phyloP scores from a whole-genome alignment of 177 flowering plant species.

The Vitis hybrid region DNA sequence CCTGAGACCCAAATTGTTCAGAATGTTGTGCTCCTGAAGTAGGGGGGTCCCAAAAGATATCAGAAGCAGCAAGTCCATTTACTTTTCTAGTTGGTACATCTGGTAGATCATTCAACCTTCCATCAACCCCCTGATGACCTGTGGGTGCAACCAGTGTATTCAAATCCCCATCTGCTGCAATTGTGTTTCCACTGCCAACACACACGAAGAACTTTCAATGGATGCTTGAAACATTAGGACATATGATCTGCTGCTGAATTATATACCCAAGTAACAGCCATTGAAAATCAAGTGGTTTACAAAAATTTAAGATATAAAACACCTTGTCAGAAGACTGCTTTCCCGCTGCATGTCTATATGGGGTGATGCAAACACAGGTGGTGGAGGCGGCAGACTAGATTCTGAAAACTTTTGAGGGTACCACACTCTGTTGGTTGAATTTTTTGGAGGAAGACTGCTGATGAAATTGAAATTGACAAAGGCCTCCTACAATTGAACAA shows the following conservation, averaged over 20 bases:
- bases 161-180: conserved; percentile 6
- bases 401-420: conserved; percentile 1
- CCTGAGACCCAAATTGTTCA: conserved; percentile 5
- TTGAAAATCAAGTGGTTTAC: neutral
- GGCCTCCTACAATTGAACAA: conserved; percentile 11
- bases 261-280: neutral
- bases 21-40: conserved; percentile 1
- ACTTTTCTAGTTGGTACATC: neutral
- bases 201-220: neutral
- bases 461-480: neutral
- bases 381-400: conserved; percentile 8
- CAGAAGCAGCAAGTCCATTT: too few species aligned
- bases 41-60: conserved; percentile 5
- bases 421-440: neutral
- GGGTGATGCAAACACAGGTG: conserved; percentile 19
- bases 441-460: conserved; percentile 15
- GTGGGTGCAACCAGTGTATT: conserved; percentile 2
- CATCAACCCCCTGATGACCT: conserved; percentile 11
- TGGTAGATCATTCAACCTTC: neutral
- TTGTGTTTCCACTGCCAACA: conserved; percentile 11
- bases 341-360: conserved; percentile 1
- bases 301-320: neutral
- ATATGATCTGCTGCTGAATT: neutral
- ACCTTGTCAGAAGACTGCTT: conserved; percentile 15
- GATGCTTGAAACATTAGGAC: neutral